phyloP scores from a whole-genome alignment of 2,329 filamentous ascomycete genomes.

The Aspergillus latus region DNA sequence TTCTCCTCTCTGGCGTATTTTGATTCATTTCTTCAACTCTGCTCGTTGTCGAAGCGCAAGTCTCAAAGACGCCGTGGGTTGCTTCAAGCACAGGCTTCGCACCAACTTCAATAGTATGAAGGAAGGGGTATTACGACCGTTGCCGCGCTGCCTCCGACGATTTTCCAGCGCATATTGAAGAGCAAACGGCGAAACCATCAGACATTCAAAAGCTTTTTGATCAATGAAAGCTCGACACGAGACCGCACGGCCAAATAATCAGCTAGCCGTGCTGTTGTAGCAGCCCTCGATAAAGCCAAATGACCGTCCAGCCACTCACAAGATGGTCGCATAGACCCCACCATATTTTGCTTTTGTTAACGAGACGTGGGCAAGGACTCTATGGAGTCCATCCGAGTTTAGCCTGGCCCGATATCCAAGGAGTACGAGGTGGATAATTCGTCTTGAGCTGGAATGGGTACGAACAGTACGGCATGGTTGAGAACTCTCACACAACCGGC shows the following conservation, averaged over 20 bases:
- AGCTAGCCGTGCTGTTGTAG: background rate
- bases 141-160: too few species aligned
- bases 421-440: background rate
- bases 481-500: too few species aligned
- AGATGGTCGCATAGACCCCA: constrained; percentile 1
- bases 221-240: constrained; percentile 8
- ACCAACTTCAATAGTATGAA: too few species aligned
- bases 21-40: background rate
- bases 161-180: too few species aligned
- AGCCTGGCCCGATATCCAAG: background rate
- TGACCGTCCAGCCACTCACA: constrained; percentile 4
- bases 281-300: background rate
- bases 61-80: background rate
- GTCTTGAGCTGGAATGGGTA: background rate
- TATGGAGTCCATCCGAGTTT: background rate
- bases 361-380: background rate
- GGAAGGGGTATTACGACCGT: too few species aligned
- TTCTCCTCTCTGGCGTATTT: background rate
- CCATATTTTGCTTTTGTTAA: constrained; percentile 2
- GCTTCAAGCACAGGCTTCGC: too few species aligned
- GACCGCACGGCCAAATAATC: background rate
- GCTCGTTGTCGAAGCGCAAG: background rate
- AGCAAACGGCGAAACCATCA: too few species aligned
- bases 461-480: background rate
- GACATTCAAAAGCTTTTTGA: background rate